Conservation (phyloP, 371 early-diverging fungal genomes). For the Syncephalastrum contaminatum region DNA sequence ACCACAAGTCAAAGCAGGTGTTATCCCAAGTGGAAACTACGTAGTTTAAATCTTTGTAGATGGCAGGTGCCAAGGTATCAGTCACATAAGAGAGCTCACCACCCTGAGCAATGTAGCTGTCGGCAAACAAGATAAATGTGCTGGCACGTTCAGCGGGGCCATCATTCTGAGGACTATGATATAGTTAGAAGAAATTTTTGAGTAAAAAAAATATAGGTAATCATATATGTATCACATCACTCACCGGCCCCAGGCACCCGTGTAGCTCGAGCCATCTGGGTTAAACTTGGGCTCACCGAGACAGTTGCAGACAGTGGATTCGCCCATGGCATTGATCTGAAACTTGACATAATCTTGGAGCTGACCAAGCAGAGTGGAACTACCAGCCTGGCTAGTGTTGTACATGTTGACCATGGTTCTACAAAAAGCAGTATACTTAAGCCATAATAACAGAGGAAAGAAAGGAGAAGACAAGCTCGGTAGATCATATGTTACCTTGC, state of each 20-base stretch:
- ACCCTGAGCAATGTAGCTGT: conserved; percentile 17
- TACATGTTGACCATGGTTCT: conserved; percentile 16
- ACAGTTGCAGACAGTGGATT: conserved; percentile 34
- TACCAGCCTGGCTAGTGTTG: conserved; percentile 7
- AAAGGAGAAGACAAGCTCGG: too few species aligned
- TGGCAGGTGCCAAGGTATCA: conserved; percentile 5
- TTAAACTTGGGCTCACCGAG: conserved; percentile 74
- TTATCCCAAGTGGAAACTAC: conserved; percentile 41
- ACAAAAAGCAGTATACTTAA: too few species aligned
- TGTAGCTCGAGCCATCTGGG: conserved; percentile 14
- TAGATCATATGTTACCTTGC: conserved; percentile 16
- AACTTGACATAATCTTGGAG: conserved; percentile 40
- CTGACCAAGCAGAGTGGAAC: neutral
- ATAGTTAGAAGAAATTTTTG: too few species aligned
- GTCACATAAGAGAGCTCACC: conserved; percentile 15
- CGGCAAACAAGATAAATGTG: conserved; percentile 48
- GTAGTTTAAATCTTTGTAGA: conserved; percentile 60
- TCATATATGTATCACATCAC: too few species aligned
- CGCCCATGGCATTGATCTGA: conserved; percentile 25
- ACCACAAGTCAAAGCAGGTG: conserved; percentile 55
- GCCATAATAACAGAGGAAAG: too few species aligned
- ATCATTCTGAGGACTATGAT: conserved; percentile 70
- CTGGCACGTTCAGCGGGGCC: conserved; percentile 78
- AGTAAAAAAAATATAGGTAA: too few species aligned
- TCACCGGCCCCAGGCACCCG: conserved; percentile 15